phyloP scores from a whole-genome alignment of 352 stramenopile genomes.

The Globisporangium paddicum region DNA sequence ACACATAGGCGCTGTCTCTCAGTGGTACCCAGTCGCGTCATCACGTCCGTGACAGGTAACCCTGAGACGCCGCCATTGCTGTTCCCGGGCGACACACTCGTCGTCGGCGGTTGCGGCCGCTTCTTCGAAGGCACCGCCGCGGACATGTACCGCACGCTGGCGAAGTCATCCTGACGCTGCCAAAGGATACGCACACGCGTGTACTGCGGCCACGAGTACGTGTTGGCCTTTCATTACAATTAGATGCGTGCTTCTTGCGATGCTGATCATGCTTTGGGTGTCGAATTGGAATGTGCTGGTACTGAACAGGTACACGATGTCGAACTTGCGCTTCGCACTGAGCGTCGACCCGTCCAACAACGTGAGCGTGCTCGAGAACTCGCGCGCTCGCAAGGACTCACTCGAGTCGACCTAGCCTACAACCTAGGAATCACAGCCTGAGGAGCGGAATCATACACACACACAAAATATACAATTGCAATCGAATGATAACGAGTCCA shows the following conservation, averaged over 20 bases:
- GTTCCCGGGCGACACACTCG: conserved; percentile 88
- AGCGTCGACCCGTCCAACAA: conserved; percentile 91
- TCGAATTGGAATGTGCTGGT: not conserved
- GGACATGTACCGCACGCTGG: conserved; percentile 87
- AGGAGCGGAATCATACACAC: not conserved
- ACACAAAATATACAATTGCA: not conserved
- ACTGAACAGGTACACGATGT: conserved; percentile 78
- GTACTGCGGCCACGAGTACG: conserved; percentile 87
- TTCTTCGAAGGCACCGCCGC: conserved; percentile 89
- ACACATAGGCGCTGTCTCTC: too few relatives aligned
- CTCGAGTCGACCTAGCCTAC: too few relatives aligned
- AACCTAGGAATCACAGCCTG: not conserved
- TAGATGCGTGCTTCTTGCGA: not conserved
- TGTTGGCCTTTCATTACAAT: not conserved
- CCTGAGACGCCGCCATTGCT: conserved; percentile 65
- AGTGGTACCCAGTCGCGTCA: too few relatives aligned
- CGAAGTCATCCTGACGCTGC: conserved; percentile 81
- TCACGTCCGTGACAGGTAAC: conserved; percentile 76
- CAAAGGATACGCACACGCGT: conserved; percentile 84
- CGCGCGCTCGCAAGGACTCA: conserved; percentile 72
- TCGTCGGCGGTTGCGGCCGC: conserved; percentile 74
- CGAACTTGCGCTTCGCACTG: conserved; percentile 92
- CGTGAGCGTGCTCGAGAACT: conserved; percentile 74
- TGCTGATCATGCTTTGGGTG: not conserved
- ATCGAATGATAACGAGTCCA: conserved; percentile 7